These are phyloP conservation scores for Heterobasidion irregulare DNA, from an alignment of 1,284 basidiomycete genomes.

Conservation along the genomic window DNA sequence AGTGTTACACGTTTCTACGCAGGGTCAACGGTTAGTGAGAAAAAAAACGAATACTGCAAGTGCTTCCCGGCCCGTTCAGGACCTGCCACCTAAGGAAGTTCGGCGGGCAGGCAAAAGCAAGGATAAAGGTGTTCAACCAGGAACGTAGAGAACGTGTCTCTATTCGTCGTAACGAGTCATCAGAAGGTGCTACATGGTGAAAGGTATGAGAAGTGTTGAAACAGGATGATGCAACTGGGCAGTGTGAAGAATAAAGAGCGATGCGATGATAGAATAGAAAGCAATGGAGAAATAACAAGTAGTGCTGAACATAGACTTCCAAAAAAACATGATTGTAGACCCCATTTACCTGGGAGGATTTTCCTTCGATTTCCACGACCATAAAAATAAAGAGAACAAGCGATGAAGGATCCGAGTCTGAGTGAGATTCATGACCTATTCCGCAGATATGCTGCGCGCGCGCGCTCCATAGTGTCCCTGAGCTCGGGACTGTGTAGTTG, in stretches of 20 bases:
- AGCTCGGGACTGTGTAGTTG: constrained; percentile 52
- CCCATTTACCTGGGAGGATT: neutral
- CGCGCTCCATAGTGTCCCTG: constrained; percentile 54
- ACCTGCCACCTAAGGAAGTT: too few relatives aligned
- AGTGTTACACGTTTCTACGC: too few relatives aligned
- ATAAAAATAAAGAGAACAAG: neutral
- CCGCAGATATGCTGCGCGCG: constrained; percentile 33
- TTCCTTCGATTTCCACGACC: neutral
- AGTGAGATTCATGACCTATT: constrained; percentile 8
- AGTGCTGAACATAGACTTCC: neutral
- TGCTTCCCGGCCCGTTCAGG: too few relatives aligned
- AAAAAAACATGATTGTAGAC: neutral
- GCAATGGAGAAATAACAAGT: neutral
- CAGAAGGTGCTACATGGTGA: constrained; percentile 5
- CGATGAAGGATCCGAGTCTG: neutral
- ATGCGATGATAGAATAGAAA: neutral
- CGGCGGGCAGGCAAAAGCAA: too few relatives aligned
- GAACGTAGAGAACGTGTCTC: too few relatives aligned
- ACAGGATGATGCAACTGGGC: neutral
- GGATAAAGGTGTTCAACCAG: too few relatives aligned
- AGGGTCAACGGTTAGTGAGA: too few relatives aligned
- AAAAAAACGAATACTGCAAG: too few relatives aligned
- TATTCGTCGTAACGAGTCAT: neutral
- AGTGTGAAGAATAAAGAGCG: neutral
- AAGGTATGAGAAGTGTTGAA: neutral